Conservation (phyloP, 2,329 filamentous ascomycete species). For the Dactylonectria estremocensis region DNA sequence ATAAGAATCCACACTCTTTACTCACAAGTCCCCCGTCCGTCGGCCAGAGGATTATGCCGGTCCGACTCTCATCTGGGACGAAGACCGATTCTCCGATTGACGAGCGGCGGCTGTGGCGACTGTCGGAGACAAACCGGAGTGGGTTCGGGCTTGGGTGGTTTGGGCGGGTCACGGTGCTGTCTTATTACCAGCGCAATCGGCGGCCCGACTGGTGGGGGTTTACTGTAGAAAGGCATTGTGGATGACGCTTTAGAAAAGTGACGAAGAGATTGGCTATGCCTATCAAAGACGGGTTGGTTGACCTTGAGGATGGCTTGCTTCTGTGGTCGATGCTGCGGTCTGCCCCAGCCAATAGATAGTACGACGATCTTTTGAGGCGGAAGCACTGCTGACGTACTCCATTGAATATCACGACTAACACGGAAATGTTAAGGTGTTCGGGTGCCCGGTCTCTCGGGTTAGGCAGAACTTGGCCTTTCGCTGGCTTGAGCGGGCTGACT, state of each 20-base stretch:
- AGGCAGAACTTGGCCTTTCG: slow-evolving; percentile 9
- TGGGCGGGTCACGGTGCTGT: slow-evolving; percentile 6
- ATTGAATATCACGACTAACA: background rate
- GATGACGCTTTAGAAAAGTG: background rate
- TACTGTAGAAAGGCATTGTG: background rate
- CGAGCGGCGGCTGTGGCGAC: slow-evolving; percentile 18
- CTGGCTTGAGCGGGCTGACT: slow-evolving; percentile 11
- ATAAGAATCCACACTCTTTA: background rate
- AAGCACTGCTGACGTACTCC: slow-evolving; percentile 7
- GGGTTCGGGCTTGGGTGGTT: background rate
- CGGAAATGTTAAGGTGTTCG: background rate
- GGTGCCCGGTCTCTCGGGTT: background rate
- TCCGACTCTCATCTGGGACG: slow-evolving; percentile 4
- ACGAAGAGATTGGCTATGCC: background rate
- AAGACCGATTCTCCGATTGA: slow-evolving; percentile 18
- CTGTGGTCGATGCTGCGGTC: background rate
- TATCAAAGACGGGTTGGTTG: background rate
- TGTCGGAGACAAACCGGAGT: background rate
- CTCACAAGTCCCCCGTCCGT: background rate
- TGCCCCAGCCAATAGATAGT: slow-evolving; percentile 14
- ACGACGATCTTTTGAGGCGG: background rate
- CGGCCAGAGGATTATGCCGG: slow-evolving; percentile 7
- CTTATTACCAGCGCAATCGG: slow-evolving; percentile 25
- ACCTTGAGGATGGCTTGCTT: background rate
- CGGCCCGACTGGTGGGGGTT: slow-evolving; percentile 11